Conservation (phyloP, 2,329 filamentous ascomycete genomes). For the Fusarium albosuccineum region DNA sequence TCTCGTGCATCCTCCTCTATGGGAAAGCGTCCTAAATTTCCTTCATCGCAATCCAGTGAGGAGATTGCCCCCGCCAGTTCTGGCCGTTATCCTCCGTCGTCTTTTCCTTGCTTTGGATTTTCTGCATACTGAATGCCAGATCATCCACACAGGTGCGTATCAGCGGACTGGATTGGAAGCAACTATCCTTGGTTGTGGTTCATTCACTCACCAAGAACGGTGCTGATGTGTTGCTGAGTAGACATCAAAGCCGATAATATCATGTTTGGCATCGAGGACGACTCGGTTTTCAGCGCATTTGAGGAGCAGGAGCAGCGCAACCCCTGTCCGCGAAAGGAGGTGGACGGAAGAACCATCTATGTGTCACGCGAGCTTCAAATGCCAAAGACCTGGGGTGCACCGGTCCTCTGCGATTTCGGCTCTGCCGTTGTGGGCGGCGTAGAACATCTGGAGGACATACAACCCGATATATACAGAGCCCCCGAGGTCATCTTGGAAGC, state of each 20-base stretch:
- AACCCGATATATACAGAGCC: conserved; percentile 57
- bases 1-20: conserved; percentile 57
- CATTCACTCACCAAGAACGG: conserved; percentile 28
- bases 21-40: conserved; percentile 56
- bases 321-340: conserved; percentile 58
- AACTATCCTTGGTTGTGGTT: conserved; percentile 1
- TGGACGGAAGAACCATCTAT: conserved; percentile 58
- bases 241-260: conserved; percentile 63
- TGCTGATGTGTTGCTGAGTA: conserved; percentile 51
- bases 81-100: conserved; percentile 53
- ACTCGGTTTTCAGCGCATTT: conserved; percentile 55
- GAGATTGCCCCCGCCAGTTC: conserved; percentile 51
- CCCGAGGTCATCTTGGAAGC: conserved; percentile 62
- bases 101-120: conserved; percentile 61
- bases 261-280: conserved; percentile 57
- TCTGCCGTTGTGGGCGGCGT: conserved; percentile 55
- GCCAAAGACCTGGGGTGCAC: conserved; percentile 49
- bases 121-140: conserved; percentile 59
- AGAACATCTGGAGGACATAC: conserved; percentile 52
- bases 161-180: background rate
- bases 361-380: conserved; percentile 54
- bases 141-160: conserved; percentile 60
- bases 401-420: conserved; percentile 64
- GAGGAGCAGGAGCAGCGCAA: conserved; percentile 55
- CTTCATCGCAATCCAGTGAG: conserved; percentile 55